These are phyloP conservation scores for Emiliania huxleyi DNA, from an alignment of 78 protist species.

Conservation along the genomic window DNA sequence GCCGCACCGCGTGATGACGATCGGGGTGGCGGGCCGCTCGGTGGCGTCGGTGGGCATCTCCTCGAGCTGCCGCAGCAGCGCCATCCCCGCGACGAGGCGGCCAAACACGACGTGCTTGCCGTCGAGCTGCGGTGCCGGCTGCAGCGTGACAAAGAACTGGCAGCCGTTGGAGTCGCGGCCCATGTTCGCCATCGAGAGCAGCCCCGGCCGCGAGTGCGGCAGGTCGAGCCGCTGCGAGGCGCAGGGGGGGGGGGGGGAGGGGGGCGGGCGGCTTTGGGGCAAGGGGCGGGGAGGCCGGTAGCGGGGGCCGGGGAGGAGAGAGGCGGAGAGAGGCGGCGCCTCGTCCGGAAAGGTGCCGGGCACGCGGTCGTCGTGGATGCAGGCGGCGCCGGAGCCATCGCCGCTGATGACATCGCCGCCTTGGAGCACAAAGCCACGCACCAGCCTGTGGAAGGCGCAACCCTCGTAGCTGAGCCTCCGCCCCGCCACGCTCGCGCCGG, in stretches of 20 bases:
- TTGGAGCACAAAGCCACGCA: conserved; percentile 27
- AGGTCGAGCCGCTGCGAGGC: neutral
- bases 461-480: neutral
- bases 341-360: neutral
- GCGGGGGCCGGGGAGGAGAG: conserved; percentile 90
- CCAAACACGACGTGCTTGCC: conserved; percentile 85
- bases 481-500: neutral
- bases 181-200: conserved; percentile 94
- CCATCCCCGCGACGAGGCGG: neutral
- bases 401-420: conserved; percentile 17
- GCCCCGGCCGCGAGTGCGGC: conserved; percentile 40
- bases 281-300: conserved; percentile 53
- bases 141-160: conserved; percentile 77
- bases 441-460: conserved; percentile 33
- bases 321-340: conserved; percentile 62
- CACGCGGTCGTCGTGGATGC: neutral
- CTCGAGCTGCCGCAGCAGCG: neutral
- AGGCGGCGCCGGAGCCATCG: neutral
- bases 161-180: conserved; percentile 91
- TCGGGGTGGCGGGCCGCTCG: neutral
- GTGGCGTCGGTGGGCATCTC: neutral
- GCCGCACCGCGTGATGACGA: neutral
- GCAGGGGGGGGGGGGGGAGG: too few relatives aligned
- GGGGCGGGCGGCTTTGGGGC: too few relatives aligned
- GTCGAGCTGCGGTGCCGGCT: conserved; percentile 66